Evolutionary conservation across 176 grass and related monocot species (phyloP).

Genomic region (Paspalum notatum): DNA sequence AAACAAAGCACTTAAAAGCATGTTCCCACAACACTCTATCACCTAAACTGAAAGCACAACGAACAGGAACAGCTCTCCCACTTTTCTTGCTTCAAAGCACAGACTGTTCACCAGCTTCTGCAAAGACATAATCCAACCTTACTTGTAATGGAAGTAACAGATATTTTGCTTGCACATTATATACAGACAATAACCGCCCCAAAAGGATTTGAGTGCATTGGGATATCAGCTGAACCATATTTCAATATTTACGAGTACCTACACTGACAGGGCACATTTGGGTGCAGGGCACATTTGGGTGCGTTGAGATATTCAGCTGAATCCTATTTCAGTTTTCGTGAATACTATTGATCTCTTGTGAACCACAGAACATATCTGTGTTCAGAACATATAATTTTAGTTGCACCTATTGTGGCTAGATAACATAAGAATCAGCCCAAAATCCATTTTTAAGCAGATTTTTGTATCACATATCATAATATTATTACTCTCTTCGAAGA

Average conservation of each 20-base stretch:
- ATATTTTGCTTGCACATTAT: conserved; percentile 9
- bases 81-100: conserved; percentile 53
- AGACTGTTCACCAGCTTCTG: conserved; percentile 85
- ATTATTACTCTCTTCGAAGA: neutral
- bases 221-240: conserved; percentile 23
- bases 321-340: conserved; percentile 25
- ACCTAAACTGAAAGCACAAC: conserved; percentile 25
- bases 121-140: conserved; percentile 50
- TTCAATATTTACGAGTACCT: neutral
- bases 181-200: neutral
- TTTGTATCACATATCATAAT: neutral
- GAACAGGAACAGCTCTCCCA: conserved; percentile 18
- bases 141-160: conserved; percentile 44
- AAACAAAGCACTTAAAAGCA: conserved; percentile 8
- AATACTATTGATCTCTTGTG: neutral
- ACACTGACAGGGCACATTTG: neutral
- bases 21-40: neutral
- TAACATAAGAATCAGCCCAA: neutral
- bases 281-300: conserved; percentile 18
- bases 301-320: neutral
- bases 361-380: neutral
- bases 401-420: neutral
- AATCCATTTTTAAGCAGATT: conserved; percentile 7
- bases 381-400: neutral
- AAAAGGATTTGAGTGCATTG: conserved; percentile 15